Evolutionary conservation across 192 early-diverging fungal species (phyloP), one percentile per base, ranked within the genome.

Genomic region (Podila horticola): DNA sequence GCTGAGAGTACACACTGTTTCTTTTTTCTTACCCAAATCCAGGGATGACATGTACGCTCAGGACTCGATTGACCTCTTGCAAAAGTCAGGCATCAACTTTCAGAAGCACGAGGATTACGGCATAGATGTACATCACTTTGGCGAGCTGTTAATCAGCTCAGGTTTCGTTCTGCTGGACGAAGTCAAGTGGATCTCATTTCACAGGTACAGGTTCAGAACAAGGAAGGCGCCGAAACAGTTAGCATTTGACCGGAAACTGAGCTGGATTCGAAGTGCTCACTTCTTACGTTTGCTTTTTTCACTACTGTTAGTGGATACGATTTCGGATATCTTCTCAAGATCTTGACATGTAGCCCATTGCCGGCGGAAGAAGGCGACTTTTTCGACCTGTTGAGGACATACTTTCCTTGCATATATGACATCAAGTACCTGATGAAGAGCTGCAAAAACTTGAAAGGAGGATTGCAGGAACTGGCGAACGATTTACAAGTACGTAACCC

Each of bases 381-480:
- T 83, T 99, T 98, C 85, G 94, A 95, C 45, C 84, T 94, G 26
- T 85, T 99, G 75, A 86, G 90, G 69, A 92, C 91, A 41, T 99
- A 95, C 83, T 99, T 99, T 79, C 98, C 98, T n/a, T 94, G 95
- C 77, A 96, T 99, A 69, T 98, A 97, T 77, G 98, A 99, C 67
- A 98, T 99, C 85, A 99, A 99, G 79, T 98, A 96, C 74, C 83
- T 98, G 84, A 98, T 98, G 95, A 96, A 95, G 74, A 95, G 95
- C 79, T 97, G 95, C 77, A 95, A 98, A 68, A 97, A 92, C 74
- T 82, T 98, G 28, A 98, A 98, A 77, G 97, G 97, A 51, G 98
- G 98, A 0, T 85, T 99, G 72, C 98, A 99, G 79, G 98, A 99
- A 67, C 92, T 99, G 36, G 98, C 98, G 1, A 96, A 99, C 83